Evolutionary conservation across 140 eudicot genomes (phyloP), one percentile per base, ranked within the genome.

Genomic region (Anethum foeniculum): DNA sequence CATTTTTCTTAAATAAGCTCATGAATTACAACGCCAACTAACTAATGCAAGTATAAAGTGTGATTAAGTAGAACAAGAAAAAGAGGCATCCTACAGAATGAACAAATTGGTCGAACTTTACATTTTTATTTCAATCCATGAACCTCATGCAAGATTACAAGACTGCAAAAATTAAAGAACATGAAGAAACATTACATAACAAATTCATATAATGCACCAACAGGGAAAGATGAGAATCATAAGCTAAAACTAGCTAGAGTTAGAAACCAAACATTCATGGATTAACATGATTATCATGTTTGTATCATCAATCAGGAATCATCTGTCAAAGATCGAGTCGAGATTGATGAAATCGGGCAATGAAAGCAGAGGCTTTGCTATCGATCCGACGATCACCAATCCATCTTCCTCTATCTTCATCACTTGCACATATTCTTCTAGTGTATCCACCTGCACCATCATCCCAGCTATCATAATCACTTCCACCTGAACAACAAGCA

Each of bases 371-470:
- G 49, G 90, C 92, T 48, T 84, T 84, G 51, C 76, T 38, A 43
- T 88, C 90, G 21, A 88, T 88, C 4, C 86, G 86, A 27, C 88
- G 90, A 76, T 88, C 90, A 3, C 83, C 90, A 30, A 86, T 86
- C 86, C 85, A 88, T 1, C 83, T 76, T 1, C 86, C 90, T 69
- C 80, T 80, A 38, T 88, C 75, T 69, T 69, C 75, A 69, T 69
- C 75, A 69, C 75, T 69, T 13, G 44, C 44, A 69, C 41, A 69
- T 0, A 30, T 6, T 34, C 75, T 69, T 34, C 44, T 30, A 1
- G 44, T 32, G 71, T 62, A 62, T 67, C 73, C 72, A 60, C 27
- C 68, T 60, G 68, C 68, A 14, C 38, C 41, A 36, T 69, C 44
- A 69, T 69, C 75, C 75, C 75, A 69, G 46, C 75, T 69, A 9